Evolutionary conservation across 805 yeast species (phyloP), one percentile per base, ranked within the genome.

Genomic region (Yamadazyma sp.): DNA sequence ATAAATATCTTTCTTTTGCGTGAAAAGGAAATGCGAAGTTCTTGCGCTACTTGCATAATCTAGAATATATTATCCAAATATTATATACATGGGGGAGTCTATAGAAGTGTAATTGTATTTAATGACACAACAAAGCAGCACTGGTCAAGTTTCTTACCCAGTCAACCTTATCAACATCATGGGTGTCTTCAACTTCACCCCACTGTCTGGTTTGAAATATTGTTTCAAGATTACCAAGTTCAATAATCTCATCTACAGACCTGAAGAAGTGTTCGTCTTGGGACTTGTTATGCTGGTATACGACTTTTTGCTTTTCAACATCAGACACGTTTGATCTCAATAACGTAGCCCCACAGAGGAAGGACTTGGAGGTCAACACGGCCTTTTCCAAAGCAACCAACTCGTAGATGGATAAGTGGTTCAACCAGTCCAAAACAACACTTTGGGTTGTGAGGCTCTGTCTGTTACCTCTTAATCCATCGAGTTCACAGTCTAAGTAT

Each of bases 181-280:
- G 99, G 2, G 98, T 88, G 55, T 93, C 99, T 64, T 93, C 98
- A 16, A 91, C 98, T 61, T 91, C 97, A 21, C 99, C 99, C 99
- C 99, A 93, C 54, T 81, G 75, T 15, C 78, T 80, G 23, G 95
- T 85, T 63, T 93, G 99, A 61, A 77, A 77, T 22, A 82, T 79
- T 10, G 82, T 81, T 55, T 93, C 99, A 51, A 93, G 68, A 40
- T 84, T 81, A 7, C 89, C 89, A 41, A 84, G 75, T 51, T 78
- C 78, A 1, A 90, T 83, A 26, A 91, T 72, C 44, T 87, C 85
- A 37, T 83, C 89, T 12, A 85, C 62, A 2, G 78, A 47, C 36
- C 74, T 60, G 37, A 64, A 59, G 48, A 51, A 54, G 46, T 54
- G 53, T 48, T 54, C 60, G 2, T 54, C 59, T 3, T 49, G 48